Base-by-base conservation (phyloP, 306 rosid species). In the Ormosia emarginata region DNA sequence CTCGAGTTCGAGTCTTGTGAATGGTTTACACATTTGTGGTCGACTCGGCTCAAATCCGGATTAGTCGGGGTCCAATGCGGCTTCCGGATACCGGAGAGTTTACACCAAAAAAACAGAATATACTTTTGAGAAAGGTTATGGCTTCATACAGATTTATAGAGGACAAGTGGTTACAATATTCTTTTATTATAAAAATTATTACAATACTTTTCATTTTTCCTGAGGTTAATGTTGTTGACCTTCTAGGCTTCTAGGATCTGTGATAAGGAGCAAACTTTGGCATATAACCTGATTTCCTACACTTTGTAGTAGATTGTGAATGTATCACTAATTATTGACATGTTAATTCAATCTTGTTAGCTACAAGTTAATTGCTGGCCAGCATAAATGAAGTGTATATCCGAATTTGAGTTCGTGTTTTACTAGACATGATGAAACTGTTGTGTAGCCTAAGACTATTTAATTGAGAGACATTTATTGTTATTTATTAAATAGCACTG, bases 401-500 rank as follows among this genome's bases (percentile, higher is more conserved):
- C 30, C 39, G 55, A 17, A 71, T 37, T 57, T 82, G 3, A 58
- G 66, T 77, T 46, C 59, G 33, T 50, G 59, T 79, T 79, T 79
- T 8, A 73, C 30, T n/a, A 37, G 79, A 57, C 50, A 46, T 24
- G 79, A 46, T 43, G 46, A 14, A 56, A 32, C 29, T 50, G 50
- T 67, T 74, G 34, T 79, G 72, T 73, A 84, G 59, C 73, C 37
- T 37, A 46, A 50, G 36, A 67, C 63, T 75, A 14, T 68, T 74
- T 39, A 58, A 29, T 69, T 34, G 10, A 57, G 56, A n/a, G 40
- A 43, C 61, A 37, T 44, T 30, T 17, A 5, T 56, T 29, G 69
- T 67, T 12, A 84, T 50, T 52, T 44, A 76, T 46, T 75, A 33
- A 15, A 69, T 79, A 24, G 44, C 11, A 1, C 36, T 78, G 57